phyloP scores from a whole-genome alignment of 345 rosid species.

The Dipteronia sinensis region DNA sequence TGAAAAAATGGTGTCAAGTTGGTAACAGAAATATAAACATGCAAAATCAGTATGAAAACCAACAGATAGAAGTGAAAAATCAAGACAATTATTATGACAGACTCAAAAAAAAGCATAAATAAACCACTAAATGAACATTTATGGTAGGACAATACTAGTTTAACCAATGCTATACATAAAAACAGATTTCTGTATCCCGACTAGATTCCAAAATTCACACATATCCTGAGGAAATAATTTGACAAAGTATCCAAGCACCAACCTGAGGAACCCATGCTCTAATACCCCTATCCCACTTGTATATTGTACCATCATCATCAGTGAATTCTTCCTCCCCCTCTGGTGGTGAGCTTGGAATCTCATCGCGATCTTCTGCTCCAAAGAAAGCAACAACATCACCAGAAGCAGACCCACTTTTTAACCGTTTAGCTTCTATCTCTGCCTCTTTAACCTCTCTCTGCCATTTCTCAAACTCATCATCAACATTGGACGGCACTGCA shows the following conservation, averaged over 20 bases:
- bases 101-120: neutral
- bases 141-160: neutral
- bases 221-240: neutral
- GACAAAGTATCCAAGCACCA: conserved; percentile 24
- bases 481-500: conserved; percentile 53
- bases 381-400: conserved; percentile 25
- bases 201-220: neutral
- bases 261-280: conserved; percentile 98
- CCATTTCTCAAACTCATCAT: conserved; percentile 90
- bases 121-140: neutral
- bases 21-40: neutral
- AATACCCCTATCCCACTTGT: conserved; percentile 77
- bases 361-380: conserved; percentile 39
- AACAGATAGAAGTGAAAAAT: neutral
- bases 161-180: neutral
- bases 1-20: neutral
- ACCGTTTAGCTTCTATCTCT: conserved; percentile 56
- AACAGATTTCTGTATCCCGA: neutral
- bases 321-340: conserved; percentile 93
- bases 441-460: conserved; percentile 78
- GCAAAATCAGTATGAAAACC: neutral
- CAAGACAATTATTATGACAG: neutral
- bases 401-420: conserved; percentile 53
- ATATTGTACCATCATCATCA: conserved; percentile 90
- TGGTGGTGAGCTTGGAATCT: conserved; percentile 74